These are phyloP conservation scores for Populus hybrid DNA, from an alignment of 441 rosid genomes.

Conservation along the genomic window DNA sequence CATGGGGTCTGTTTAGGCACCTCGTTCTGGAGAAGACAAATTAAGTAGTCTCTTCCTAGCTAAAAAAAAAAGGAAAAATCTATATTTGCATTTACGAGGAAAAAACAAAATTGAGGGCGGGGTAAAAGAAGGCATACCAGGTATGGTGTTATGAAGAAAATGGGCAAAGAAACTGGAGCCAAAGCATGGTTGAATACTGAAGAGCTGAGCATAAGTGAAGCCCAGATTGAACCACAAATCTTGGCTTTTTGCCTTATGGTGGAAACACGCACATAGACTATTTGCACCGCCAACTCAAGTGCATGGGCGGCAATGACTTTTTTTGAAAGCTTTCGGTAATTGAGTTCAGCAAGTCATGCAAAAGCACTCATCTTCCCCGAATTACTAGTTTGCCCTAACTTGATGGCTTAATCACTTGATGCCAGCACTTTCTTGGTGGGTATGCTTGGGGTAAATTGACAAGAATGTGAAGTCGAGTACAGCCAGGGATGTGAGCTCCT, in stretches of 20 bases:
- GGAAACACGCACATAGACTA: background rate
- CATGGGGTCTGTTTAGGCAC: background rate
- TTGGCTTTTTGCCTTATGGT: background rate
- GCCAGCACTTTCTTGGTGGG: background rate
- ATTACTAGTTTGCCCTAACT: conserved; percentile 9
- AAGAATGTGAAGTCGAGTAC: background rate
- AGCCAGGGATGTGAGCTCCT: background rate
- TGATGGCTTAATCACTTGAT: background rate
- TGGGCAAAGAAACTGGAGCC: background rate
- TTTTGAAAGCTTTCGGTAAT: conserved; percentile 1
- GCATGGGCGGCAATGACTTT: conserved; percentile 5
- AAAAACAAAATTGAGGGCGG: background rate
- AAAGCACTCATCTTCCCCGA: background rate
- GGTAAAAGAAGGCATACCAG: background rate
- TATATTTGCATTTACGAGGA: background rate
- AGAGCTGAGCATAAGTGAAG: background rate
- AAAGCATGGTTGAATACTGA: background rate
- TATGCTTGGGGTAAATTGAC: background rate
- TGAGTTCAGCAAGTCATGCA: background rate
- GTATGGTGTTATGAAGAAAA: background rate
- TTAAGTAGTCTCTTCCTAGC: background rate
- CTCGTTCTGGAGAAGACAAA: background rate
- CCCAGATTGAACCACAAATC: background rate
- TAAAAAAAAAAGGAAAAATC: background rate
- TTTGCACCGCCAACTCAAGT: background rate